Base-by-base conservation (phyloP, 805 yeast species). In the Ogataea ganodermae region DNA sequence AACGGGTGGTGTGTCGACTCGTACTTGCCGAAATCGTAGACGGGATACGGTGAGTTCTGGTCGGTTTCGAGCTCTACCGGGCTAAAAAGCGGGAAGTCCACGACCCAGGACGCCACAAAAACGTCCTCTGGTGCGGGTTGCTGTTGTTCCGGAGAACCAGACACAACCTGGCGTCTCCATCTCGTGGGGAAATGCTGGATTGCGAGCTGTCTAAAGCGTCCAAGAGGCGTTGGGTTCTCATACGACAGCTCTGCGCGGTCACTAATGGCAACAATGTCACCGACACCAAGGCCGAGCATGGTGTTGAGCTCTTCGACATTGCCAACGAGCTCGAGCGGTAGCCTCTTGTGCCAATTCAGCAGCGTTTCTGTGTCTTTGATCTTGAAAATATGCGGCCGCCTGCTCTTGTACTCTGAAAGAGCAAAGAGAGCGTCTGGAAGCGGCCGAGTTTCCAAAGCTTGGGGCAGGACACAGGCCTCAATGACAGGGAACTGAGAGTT, bases 1-100 rank as follows among this genome's bases (percentile, higher is more conserved):
- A 94, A 94, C 4, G 99, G 99, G 63, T 94, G 99, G 62, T 94
- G 99, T 0, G 97, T 91, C 0, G 98, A 79, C 32, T 76, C 81
- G 41, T 73, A 74, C 8, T 62, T 57, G 1, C 57, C 45, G 31
- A 52, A 62, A 58, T 80, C 77, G 61, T 89, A 92, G 1, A 41
- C 53, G 2, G 97, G 97, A 57, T 79, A 89, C 2, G 66, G 74
- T 7, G 41, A 38, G 10, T 55, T 55, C 13, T 51, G 47, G 4
- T 48, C 48, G 3, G 44, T 39, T 1, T 56, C 35, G 0, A 56
- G 40, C 52, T 84, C 91, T 4, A 68, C 61, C 0, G 99, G 99
- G 49, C 84, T 84, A 66, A 94, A 94, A 10, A 94, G 71, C 1
- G 99, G 99, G 70, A 94, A 94, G 48, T 89, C 87, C n/a, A 81